Evolutionary conservation across 108 stramenopile genomes (phyloP).

Genomic region (Cyclotella distinguenda): DNA sequence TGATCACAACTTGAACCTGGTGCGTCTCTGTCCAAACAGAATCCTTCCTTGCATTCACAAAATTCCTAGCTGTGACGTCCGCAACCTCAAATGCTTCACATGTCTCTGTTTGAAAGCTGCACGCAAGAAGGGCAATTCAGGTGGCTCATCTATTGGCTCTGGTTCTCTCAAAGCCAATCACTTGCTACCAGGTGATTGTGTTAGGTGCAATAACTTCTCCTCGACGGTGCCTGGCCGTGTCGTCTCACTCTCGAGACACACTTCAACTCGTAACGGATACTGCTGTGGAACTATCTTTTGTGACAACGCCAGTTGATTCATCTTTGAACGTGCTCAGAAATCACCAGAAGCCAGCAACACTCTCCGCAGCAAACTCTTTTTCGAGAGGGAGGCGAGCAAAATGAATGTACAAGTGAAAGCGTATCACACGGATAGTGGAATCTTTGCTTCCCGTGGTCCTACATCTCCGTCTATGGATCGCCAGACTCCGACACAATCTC

Average conservation of each 20-base stretch:
- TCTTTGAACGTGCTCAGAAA: slow-evolving; percentile 29
- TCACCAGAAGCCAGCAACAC: slow-evolving; percentile 42
- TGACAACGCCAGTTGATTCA: slow-evolving; percentile 36
- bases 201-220: slow-evolving; percentile 48
- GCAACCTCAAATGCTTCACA: slow-evolving; percentile 2
- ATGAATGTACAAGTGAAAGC: slow-evolving; percentile 24
- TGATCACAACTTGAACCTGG: neutral
- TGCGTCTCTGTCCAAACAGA: neutral
- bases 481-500: too few species aligned
- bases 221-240: slow-evolving; percentile 40
- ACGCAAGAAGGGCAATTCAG: neutral
- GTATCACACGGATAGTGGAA: slow-evolving; percentile 40
- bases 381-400: slow-evolving; percentile 16
- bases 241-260: slow-evolving; percentile 25
- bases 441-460: slow-evolving; percentile 30
- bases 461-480: too few species aligned
- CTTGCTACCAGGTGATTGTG: slow-evolving; percentile 33
- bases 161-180: neutral
- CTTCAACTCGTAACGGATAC: neutral
- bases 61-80: neutral
- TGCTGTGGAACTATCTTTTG: slow-evolving; percentile 48
- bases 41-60: neutral
- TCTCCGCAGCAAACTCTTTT: slow-evolving; percentile 22
- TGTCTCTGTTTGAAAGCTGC: neutral
- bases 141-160: neutral